Conservation (phyloP, 2,329 filamentous ascomycete genomes). For the Pseudogymnoascus sp. region DNA sequence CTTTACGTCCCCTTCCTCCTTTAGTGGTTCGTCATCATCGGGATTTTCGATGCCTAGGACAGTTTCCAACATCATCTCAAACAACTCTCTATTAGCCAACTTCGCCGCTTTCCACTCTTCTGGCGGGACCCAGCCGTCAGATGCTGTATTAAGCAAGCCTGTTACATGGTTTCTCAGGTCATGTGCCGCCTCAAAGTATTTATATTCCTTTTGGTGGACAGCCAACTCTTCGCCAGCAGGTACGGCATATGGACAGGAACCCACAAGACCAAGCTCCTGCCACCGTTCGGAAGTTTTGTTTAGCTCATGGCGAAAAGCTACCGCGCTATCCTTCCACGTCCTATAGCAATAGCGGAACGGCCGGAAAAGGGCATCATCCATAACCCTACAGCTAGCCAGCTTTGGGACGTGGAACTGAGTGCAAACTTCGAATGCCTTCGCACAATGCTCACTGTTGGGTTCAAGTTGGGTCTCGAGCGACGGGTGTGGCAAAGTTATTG, state of each 20-base stretch:
- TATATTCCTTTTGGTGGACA: conserved; percentile 13
- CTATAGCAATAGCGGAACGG: conserved; percentile 33
- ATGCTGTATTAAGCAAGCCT: conserved; percentile 11
- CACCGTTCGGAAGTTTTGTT: conserved; percentile 31
- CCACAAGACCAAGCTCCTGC: conserved; percentile 31
- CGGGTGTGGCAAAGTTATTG: conserved; percentile 21
- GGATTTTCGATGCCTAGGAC: neutral
- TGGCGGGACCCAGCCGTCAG: conserved; percentile 19
- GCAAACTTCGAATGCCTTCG: conserved; percentile 27
- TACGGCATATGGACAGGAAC: conserved; percentile 23
- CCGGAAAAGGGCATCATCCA: conserved; percentile 30
- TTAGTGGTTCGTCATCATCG: neutral
- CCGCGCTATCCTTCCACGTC: conserved; percentile 33
- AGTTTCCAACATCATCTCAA: conserved; percentile 8
- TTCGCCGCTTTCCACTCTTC: conserved; percentile 17
- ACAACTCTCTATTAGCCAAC: conserved; percentile 9
- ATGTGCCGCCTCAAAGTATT: conserved; percentile 16
- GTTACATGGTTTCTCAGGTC: conserved; percentile 14
- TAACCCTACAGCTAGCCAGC: conserved; percentile 25
- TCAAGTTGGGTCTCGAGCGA: conserved; percentile 16
- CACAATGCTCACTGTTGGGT: conserved; percentile 24
- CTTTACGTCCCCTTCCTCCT: neutral
- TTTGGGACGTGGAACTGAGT: conserved; percentile 26
- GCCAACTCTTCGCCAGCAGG: conserved; percentile 16
- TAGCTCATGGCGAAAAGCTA: conserved; percentile 32